Evolutionary conservation across 441 rosid species (phyloP), one percentile per base, ranked within the genome.

Genomic region (Mallotus repandus): DNA sequence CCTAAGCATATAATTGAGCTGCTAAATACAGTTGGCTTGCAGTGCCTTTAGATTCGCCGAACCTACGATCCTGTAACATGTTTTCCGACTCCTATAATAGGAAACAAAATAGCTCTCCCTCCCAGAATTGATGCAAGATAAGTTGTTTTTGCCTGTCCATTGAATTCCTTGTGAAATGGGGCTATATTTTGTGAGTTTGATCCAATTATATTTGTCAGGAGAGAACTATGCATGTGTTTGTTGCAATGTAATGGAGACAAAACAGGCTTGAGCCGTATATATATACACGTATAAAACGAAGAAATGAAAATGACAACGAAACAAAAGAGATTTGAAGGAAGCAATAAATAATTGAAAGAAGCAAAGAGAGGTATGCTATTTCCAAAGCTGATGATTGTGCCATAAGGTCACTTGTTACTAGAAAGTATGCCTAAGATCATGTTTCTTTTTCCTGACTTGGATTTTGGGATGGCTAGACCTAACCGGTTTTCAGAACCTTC

Each of bases 361-460:
- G 68, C 60, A 71, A 38, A 35, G 4, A 50, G 25, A 41, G 18
- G 2, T 50, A 19, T 46, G 52, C 4, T 57, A 70, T 22, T 45
- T 29, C 57, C 53, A 3, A 15, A 29, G 58, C 63, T 4, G 4
- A n/a, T 60, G 14, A 61, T 49, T 10, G 4, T n/a, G 21, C 15
- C 4, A 0, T 3, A 41, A 60, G 16, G 22, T 56, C 48, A 55
- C 69, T 69, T 69, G 16, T 66, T 60, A 18, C 43, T 14, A 3
- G 46, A 41, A 38, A 64, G 55, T 7, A 70, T 7, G 22, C 63
- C 63, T 12, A 35, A 57, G 48, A 76, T 4, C 64, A 76, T 0
- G 5, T 57, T 56, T 21, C 21, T 57, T 70, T 50, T 57, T 16
- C 58, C 59, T 50, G 63, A 64, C 66, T 49, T 62, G 50, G 65